These are phyloP conservation scores for Dipodascus albidus DNA, from an alignment of 805 yeast species.

Conservation along the genomic window DNA sequence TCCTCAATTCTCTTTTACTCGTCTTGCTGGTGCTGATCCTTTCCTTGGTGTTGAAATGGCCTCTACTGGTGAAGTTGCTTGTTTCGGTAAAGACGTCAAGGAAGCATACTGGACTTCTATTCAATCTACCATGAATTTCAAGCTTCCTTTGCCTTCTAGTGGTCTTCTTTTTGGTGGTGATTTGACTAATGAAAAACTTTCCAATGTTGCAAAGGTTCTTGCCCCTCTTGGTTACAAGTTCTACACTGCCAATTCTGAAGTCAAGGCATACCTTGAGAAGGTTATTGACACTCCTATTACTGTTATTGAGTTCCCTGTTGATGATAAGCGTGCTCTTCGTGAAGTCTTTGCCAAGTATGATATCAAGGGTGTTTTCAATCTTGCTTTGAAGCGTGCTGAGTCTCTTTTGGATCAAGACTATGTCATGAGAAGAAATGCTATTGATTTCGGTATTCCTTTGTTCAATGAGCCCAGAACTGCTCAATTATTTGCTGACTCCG, in stretches of 20 bases:
- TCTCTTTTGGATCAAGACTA: slow-evolving; percentile 78
- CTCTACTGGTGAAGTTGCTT: slow-evolving; percentile 97
- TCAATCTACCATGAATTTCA: slow-evolving; percentile 95
- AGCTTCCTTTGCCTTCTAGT: slow-evolving; percentile 80
- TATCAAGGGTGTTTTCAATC: slow-evolving; percentile 79
- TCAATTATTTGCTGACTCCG: slow-evolving; percentile 69
- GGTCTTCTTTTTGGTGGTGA: slow-evolving; percentile 96
- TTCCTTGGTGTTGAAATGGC: slow-evolving; percentile 99
- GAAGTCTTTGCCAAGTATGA: slow-evolving; percentile 85
- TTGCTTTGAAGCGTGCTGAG: slow-evolving; percentile 86
- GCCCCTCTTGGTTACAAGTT: slow-evolving; percentile 70
- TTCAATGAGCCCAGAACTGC: slow-evolving; percentile 97
- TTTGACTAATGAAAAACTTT: slow-evolving; percentile 55
- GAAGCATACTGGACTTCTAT: slow-evolving; percentile 98
- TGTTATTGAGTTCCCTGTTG: slow-evolving; percentile 81
- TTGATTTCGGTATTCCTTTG: slow-evolving; percentile 92
- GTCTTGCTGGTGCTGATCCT: slow-evolving; percentile 99
- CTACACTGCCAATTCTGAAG: slow-evolving; percentile 65
- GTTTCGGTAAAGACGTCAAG: slow-evolving; percentile 73
- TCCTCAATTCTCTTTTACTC: slow-evolving; percentile 96
- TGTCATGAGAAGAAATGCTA: slow-evolving; percentile 98
- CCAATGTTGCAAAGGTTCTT: slow-evolving; percentile 58
- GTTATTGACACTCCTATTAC: slow-evolving; percentile 36
- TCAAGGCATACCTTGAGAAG: slow-evolving; percentile 53
- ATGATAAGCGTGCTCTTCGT: slow-evolving; percentile 85